Conservation (phyloP, 202 grass and related monocot species). For the Eragrostis tef region DNA sequence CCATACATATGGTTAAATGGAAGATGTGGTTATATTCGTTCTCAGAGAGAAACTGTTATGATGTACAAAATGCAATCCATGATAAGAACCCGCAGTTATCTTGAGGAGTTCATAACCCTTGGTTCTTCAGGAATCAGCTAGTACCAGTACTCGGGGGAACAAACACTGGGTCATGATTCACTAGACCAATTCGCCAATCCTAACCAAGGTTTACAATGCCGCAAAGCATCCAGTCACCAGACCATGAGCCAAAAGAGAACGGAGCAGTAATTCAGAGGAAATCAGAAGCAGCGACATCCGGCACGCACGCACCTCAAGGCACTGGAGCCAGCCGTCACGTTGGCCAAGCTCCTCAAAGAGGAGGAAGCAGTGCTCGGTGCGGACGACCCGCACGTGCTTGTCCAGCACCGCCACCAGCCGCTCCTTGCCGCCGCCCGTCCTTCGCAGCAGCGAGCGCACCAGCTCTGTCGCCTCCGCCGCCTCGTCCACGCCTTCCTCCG, state of each 20-base stretch:
- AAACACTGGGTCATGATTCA: slow-evolving; percentile 18
- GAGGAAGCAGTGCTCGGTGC: slow-evolving; percentile 90
- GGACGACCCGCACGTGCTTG: slow-evolving; percentile 74
- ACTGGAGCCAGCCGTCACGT: slow-evolving; percentile 84
- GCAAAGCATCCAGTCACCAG: not conserved
- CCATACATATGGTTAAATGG: not conserved
- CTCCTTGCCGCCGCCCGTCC: slow-evolving; percentile 67
- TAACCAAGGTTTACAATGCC: not conserved
- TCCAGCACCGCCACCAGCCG: slow-evolving; percentile 70
- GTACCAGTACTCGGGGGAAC: not conserved
- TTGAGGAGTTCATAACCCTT: not conserved
- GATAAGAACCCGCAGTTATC: not conserved
- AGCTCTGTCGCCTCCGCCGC: slow-evolving; percentile 64
- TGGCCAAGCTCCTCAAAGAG: slow-evolving; percentile 95
- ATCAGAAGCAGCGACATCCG: not conserved
- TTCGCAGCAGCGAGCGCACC: slow-evolving; percentile 66
- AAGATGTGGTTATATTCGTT: not conserved
- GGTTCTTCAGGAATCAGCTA: not conserved
- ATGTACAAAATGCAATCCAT: not conserved
- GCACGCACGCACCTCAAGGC: slow-evolving; percentile 69
- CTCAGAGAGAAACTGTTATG: not conserved
- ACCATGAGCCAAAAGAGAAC: not conserved
- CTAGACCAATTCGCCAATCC: not conserved
- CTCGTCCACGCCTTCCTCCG: slow-evolving; percentile 45
- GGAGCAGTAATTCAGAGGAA: not conserved